phyloP scores from a whole-genome alignment of 2,329 filamentous ascomycete species.

The Exophiala sp. region DNA sequence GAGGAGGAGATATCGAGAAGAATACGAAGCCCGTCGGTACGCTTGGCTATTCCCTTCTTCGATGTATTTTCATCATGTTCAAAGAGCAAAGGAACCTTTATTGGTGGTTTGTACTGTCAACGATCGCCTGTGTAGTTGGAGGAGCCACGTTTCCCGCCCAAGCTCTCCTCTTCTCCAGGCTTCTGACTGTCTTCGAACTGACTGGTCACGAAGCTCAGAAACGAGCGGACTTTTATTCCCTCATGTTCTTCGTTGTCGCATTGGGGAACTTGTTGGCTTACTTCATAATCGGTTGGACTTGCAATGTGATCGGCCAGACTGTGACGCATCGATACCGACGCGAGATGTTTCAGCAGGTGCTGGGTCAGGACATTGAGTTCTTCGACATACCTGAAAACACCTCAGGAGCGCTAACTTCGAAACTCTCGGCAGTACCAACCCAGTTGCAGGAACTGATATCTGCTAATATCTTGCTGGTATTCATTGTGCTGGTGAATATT shows the following conservation, averaged over 20 bases:
- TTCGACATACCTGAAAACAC: constrained; percentile 34
- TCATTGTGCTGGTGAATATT: constrained; percentile 48
- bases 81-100: constrained; percentile 32
- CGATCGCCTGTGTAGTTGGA: constrained; percentile 33
- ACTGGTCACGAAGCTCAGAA: constrained; percentile 20
- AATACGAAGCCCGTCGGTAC: constrained; percentile 18
- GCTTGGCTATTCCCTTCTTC: constrained; percentile 32
- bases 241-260: constrained; percentile 48
- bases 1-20: constrained; percentile 16
- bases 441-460: constrained; percentile 50
- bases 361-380: constrained; percentile 33
- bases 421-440: constrained; percentile 30
- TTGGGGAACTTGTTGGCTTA: constrained; percentile 39
- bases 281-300: constrained; percentile 36
- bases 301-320: constrained; percentile 32
- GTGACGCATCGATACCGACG: constrained; percentile 25
- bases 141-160: constrained; percentile 48
- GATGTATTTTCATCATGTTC: constrained; percentile 38
- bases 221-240: constrained; percentile 43
- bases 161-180: constrained; percentile 38
- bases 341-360: constrained; percentile 28
- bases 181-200: constrained; percentile 30
- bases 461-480: constrained; percentile 47
- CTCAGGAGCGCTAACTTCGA: constrained; percentile 31
- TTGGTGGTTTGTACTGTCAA: constrained; percentile 34